Conservation (phyloP, 1,284 basidiomycete genomes). For the Fistulinella cinereoalba region DNA sequence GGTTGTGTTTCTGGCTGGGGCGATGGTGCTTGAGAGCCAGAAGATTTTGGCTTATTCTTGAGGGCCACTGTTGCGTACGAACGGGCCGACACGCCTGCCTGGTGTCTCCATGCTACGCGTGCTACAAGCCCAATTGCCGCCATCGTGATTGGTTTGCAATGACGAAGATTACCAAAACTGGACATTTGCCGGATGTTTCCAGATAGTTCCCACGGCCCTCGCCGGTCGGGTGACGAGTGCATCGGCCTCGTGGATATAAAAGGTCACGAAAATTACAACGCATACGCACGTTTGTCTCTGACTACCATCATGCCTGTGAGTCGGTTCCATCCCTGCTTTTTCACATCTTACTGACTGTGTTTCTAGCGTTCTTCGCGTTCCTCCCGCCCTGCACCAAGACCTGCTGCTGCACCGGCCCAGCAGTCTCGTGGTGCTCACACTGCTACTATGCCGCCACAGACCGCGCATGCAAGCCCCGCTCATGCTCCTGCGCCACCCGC, state of each 20-base stretch:
- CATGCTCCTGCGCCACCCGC: constrained; percentile 41
- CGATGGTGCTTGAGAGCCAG: constrained; percentile 5
- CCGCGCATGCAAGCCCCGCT: constrained; percentile 42
- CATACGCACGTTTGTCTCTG: constrained; percentile 12
- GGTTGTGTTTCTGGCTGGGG: too few relatives aligned
- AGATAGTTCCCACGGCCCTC: constrained; percentile 14
- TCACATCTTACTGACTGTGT: constrained; percentile 2
- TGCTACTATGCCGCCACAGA: constrained; percentile 28
- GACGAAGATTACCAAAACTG: constrained; percentile 12
- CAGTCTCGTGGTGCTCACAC: constrained; percentile 35
- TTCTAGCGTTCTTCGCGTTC: constrained; percentile 58
- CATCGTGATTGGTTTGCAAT: constrained; percentile 8
- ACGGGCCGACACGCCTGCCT: constrained; percentile 2
- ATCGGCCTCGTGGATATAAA: constrained; percentile 18
- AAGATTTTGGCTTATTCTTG: constrained; percentile 16
- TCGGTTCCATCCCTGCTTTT: constrained; percentile 7
- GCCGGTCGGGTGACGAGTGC: constrained; percentile 25
- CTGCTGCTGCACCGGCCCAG: constrained; percentile 41
- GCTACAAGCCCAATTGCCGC: constrained; percentile 12
- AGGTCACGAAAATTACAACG: constrained; percentile 17
- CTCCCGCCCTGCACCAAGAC: constrained; percentile 57
- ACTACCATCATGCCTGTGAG: constrained; percentile 59
- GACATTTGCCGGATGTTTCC: constrained; percentile 1
- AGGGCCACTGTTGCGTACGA: constrained; percentile 18
- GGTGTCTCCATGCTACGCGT: constrained; percentile 7